Percentiles rank a stretch among this genome's conserved stretches.
Conservation (phyloP, 805 yeast species). For the Yarrowia sp. region DNA sequence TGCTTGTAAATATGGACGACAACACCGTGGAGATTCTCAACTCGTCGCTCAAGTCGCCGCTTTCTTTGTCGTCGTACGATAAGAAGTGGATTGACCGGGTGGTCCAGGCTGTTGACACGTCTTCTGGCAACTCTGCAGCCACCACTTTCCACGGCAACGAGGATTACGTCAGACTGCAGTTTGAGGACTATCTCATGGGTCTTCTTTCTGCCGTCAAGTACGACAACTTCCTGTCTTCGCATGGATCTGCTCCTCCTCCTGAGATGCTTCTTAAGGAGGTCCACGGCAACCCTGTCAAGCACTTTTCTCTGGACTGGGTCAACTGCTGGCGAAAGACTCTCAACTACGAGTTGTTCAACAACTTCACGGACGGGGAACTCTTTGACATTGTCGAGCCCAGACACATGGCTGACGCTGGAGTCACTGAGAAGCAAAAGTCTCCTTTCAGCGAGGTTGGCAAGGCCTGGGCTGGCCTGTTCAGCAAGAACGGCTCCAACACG, state of each 20-base stretch:
- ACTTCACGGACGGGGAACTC: slow-evolving; percentile 63
- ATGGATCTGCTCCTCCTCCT: slow-evolving; percentile 42
- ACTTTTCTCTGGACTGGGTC: slow-evolving; percentile 49
- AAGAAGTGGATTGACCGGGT: slow-evolving; percentile 70
- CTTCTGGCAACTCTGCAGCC: slow-evolving; percentile 4
- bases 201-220: slow-evolving; percentile 71
- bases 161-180: slow-evolving; percentile 80
- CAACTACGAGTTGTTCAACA: slow-evolving; percentile 55
- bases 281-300: slow-evolving; percentile 42
- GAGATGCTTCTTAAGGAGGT: slow-evolving; percentile 37
- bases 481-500: slow-evolving; percentile 1
- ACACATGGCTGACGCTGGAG: slow-evolving; percentile 37
- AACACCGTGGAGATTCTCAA: slow-evolving; percentile 41
- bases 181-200: slow-evolving; percentile 86
- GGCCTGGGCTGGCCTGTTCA: slow-evolving; percentile 8
- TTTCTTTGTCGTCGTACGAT: slow-evolving; percentile 59
- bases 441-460: slow-evolving; percentile 17
- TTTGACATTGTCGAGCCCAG: slow-evolving; percentile 58
- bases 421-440: background rate
- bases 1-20: slow-evolving; percentile 67
- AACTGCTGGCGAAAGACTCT: slow-evolving; percentile 54
- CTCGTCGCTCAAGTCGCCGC: slow-evolving; percentile 43
- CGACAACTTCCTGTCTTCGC: slow-evolving; percentile 50
- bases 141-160: slow-evolving; percentile 64
- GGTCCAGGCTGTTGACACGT: slow-evolving; percentile 48